A percentile compares a stretch with the other conserved stretches of the same genome.
Conservation (phyloP, 257 asterid genomes). For the Solanum phureja region DNA sequence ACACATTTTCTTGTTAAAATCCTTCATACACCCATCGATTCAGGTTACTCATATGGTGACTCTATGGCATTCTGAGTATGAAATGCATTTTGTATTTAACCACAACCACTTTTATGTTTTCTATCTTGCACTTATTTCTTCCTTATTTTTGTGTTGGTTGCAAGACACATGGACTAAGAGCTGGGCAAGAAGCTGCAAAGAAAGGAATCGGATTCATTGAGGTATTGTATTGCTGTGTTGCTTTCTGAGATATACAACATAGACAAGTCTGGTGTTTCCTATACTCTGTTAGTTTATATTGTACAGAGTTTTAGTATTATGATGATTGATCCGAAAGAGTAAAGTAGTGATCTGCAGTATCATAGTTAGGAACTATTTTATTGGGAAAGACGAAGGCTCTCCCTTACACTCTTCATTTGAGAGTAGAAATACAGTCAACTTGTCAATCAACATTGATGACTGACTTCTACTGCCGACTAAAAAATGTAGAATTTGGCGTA, state of each 20-base stretch:
- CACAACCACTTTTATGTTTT: not conserved
- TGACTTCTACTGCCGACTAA: not conserved
- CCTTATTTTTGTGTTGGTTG: not conserved
- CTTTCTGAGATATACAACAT: not conserved
- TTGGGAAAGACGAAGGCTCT: not conserved
- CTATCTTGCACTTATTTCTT: not conserved
- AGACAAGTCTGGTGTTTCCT: not conserved
- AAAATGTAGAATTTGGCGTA: not conserved
- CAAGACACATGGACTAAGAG: constrained; percentile 93
- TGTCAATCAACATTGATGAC: not conserved
- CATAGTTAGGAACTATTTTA: not conserved
- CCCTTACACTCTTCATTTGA: not conserved
- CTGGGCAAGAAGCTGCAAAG: constrained; percentile 62
- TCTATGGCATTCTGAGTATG: not conserved
- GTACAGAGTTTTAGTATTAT: not conserved
- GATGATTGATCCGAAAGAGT: not conserved
- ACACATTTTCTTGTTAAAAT: not conserved
- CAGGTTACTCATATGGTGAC: not conserved
- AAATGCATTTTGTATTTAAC: not conserved
- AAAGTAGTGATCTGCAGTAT: not conserved
- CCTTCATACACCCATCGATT: not conserved
- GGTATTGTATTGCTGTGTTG: constrained; percentile 24
- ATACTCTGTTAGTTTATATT: not conserved
- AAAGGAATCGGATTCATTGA: constrained; percentile 73
- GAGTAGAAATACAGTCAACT: not conserved